These are phyloP conservation scores for Cytospora chrysosperma DNA, from an alignment of 2,329 filamentous ascomycete genomes.

Conservation along the genomic window DNA sequence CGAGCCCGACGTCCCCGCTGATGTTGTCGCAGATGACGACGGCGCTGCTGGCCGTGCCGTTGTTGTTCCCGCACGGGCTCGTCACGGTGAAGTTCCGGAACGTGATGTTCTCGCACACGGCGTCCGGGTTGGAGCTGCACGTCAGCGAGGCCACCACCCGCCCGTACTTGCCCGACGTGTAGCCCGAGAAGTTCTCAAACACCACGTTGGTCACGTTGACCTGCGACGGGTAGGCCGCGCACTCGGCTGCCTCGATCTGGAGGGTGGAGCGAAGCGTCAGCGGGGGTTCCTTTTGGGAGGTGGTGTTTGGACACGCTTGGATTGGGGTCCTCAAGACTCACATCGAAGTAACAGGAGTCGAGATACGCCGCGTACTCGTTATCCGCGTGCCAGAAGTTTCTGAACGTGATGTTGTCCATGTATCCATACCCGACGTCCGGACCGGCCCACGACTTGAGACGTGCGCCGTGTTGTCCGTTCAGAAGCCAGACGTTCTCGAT, in stretches of 20 bases:
- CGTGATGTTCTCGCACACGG: constrained; percentile 55
- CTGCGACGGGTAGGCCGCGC: constrained; percentile 51
- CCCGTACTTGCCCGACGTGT: constrained; percentile 55
- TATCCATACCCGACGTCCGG: constrained; percentile 57
- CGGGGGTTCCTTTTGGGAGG: neutral
- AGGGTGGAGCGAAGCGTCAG: neutral
- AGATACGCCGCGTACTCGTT: constrained; percentile 58
- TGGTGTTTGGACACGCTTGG: neutral
- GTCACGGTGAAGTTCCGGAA: constrained; percentile 55
- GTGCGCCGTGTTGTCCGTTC: constrained; percentile 51
- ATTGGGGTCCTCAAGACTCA: constrained; percentile 32
- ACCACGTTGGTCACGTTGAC: constrained; percentile 59
- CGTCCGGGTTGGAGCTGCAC: constrained; percentile 51
- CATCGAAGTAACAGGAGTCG: constrained; percentile 63
- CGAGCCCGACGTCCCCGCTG: constrained; percentile 36
- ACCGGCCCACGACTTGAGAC: constrained; percentile 63
- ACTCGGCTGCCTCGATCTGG: constrained; percentile 45
- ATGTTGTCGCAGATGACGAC: constrained; percentile 52
- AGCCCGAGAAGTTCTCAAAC: constrained; percentile 59
- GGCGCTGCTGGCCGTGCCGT: constrained; percentile 30
- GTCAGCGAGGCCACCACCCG: constrained; percentile 53
- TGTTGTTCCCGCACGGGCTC: constrained; percentile 47
- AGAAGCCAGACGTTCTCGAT: constrained; percentile 61
- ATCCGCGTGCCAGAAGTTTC: constrained; percentile 57
- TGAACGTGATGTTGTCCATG: constrained; percentile 63